Percentiles rank a stretch among this genome's conserved stretches.
phyloP scores from a whole-genome alignment of 2,329 filamentous ascomycete species.

The Harringtonia aguacate region DNA sequence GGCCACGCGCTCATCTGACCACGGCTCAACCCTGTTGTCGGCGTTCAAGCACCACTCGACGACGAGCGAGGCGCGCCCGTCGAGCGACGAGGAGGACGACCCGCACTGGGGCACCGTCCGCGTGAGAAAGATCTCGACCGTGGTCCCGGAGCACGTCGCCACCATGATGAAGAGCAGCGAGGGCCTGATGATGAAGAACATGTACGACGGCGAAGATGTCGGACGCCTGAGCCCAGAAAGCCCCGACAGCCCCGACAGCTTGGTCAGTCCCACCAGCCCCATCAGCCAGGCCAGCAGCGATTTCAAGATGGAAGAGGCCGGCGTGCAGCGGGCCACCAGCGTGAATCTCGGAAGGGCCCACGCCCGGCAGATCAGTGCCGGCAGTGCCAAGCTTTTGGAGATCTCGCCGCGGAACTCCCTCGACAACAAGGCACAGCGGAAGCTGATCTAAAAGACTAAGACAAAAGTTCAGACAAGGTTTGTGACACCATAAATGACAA shows the following conservation, averaged over 20 bases:
- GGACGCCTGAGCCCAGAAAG: constrained; percentile 2
- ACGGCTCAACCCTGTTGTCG: constrained; percentile 10
- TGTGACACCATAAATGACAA: too few relatives aligned
- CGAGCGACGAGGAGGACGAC: constrained; percentile 48
- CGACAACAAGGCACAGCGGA: constrained; percentile 34
- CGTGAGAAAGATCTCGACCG: constrained; percentile 41
- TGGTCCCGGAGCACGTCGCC: constrained; percentile 33
- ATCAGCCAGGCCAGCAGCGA: constrained; percentile 12
- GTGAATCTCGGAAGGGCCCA: constrained; percentile 57
- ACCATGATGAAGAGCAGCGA: constrained; percentile 40
- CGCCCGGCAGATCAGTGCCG: constrained; percentile 62
- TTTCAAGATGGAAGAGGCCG: constrained; percentile 24
- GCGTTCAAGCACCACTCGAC: constrained; percentile 28
- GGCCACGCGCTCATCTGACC: constrained; percentile 16
- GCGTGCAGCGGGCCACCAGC: constrained; percentile 56
- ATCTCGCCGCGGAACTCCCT: constrained; percentile 45
- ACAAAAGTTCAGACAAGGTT: background rate
- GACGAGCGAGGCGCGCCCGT: constrained; percentile 40
- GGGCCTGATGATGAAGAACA: constrained; percentile 36
- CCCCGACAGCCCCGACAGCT: constrained; percentile 5
- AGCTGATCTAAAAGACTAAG: background rate
- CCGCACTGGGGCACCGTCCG: constrained; percentile 39
- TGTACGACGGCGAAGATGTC: constrained; percentile 25
- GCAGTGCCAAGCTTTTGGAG: constrained; percentile 65
- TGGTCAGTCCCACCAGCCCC: constrained; percentile 6